Percentiles rank a stretch among this genome's conserved stretches.
Evolutionary conservation across 805 yeast genomes (phyloP).

Genomic region (Yamadazyma takamatsuzukensis): DNA sequence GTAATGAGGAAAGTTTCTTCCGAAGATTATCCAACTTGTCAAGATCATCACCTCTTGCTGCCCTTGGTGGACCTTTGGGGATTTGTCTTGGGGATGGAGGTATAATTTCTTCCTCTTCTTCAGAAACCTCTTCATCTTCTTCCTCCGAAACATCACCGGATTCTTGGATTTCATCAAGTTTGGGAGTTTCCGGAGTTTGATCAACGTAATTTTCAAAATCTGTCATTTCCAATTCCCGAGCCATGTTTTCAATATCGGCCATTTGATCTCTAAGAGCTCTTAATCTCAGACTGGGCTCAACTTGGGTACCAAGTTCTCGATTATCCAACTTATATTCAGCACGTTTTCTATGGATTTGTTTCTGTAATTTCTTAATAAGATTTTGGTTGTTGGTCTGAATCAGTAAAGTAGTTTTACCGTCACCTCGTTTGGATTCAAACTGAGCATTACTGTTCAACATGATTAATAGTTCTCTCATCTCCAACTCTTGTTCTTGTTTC

Average conservation of each 20-base stretch:
- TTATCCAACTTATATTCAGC: slow-evolving; percentile 46
- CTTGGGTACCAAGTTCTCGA: slow-evolving; percentile 45
- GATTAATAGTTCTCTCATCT: slow-evolving; percentile 69
- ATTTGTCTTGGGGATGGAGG: slow-evolving; percentile 16
- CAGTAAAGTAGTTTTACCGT: slow-evolving; percentile 35
- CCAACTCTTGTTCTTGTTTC: slow-evolving; percentile 72
- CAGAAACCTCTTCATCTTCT: slow-evolving; percentile 8
- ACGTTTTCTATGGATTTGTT: slow-evolving; percentile 44
- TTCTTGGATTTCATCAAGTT: slow-evolving; percentile 1
- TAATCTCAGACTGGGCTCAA: slow-evolving; percentile 75
- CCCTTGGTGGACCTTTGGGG: slow-evolving; percentile 33
- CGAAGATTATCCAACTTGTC: slow-evolving; percentile 53
- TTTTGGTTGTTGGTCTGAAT: slow-evolving; percentile 31
- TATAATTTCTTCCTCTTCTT: slow-evolving; percentile 9
- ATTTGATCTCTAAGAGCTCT: slow-evolving; percentile 74
- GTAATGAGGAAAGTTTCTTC: slow-evolving; percentile 56
- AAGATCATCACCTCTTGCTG: slow-evolving; percentile 48
- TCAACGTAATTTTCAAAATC: slow-evolving; percentile 54
- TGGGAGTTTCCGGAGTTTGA: slow-evolving; percentile 2
- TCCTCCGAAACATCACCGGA: slow-evolving; percentile 2
- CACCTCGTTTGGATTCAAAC: slow-evolving; percentile 27
- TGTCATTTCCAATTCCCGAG: slow-evolving; percentile 80
- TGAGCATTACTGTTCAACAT: slow-evolving; percentile 49
- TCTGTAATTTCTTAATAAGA: slow-evolving; percentile 39
- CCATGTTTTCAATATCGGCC: slow-evolving; percentile 82